A percentile compares a stretch with the other conserved stretches of the same genome.
phyloP scores from a whole-genome alignment of 2,329 filamentous ascomycete genomes.

The Penicillium digitatum region DNA sequence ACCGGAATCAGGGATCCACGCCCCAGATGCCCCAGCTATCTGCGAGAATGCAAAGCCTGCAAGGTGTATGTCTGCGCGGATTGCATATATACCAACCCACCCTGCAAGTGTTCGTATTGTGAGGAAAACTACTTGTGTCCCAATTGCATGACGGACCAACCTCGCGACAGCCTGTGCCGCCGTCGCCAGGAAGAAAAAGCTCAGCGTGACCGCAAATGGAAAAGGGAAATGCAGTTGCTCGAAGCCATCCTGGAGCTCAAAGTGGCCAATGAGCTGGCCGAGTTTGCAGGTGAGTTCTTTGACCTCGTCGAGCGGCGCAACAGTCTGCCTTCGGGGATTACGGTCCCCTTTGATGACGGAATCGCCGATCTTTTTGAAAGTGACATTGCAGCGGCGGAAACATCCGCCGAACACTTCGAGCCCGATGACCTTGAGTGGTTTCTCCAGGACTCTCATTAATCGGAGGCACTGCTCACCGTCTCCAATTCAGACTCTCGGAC shows the following conservation, averaged over 20 bases:
- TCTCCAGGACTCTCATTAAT: slow-evolving; percentile 16
- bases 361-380: slow-evolving; percentile 7
- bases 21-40: slow-evolving; percentile 42
- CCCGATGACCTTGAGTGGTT: slow-evolving; percentile 10
- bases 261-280: slow-evolving; percentile 42
- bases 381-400: slow-evolving; percentile 3
- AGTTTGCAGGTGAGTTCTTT: slow-evolving; percentile 42
- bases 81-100: slow-evolving; percentile 39
- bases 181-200: slow-evolving; percentile 39
- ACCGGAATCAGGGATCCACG: slow-evolving; percentile 37
- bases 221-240: slow-evolving; percentile 40
- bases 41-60: slow-evolving; percentile 46
- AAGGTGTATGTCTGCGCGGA: slow-evolving; percentile 47
- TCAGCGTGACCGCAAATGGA: slow-evolving; percentile 39
- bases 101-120: slow-evolving; percentile 45
- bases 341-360: not conserved
- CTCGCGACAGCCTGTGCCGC: slow-evolving; percentile 40
- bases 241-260: slow-evolving; percentile 41
- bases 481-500: not conserved
- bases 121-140: slow-evolving; percentile 44
- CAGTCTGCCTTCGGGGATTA: not conserved
- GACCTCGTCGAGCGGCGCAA: slow-evolving; percentile 24
- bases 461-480: not conserved
- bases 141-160: slow-evolving; percentile 41
- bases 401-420: slow-evolving; percentile 9